phyloP scores from a whole-genome alignment of 2,329 filamentous ascomycete species.

The Claviceps sp. region DNA sequence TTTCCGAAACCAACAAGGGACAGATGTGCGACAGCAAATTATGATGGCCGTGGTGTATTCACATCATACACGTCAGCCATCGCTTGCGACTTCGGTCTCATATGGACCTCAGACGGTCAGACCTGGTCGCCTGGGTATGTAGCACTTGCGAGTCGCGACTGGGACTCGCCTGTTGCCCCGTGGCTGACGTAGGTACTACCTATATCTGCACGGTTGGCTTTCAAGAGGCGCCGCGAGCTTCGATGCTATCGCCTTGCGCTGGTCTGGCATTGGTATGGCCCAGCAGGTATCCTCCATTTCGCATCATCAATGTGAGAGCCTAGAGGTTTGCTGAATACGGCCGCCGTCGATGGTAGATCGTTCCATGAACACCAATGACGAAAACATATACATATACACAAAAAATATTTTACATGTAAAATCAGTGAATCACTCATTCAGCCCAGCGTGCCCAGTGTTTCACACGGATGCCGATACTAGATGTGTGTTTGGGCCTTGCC shows the following conservation, averaged over 20 bases:
- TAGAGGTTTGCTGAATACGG: conserved; percentile 37
- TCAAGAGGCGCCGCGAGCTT: conserved; percentile 16
- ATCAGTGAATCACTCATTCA: no score
- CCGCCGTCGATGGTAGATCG: conserved; percentile 43
- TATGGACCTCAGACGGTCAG: no score
- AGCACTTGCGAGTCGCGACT: no score
- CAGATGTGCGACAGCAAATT: no score
- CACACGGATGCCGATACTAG: neutral
- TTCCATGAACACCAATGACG: conserved; percentile 39
- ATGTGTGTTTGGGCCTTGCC: neutral
- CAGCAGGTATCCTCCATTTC: conserved; percentile 37
- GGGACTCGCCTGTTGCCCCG: no score
- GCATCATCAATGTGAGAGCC: conserved; percentile 45
- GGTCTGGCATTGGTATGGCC: conserved; percentile 49
- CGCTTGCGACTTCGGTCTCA: no score
- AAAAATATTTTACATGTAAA: neutral
- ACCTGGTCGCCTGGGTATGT: no score
- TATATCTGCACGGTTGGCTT: no score
- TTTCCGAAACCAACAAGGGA: no score
- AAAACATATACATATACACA: neutral
- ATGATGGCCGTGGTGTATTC: no score
- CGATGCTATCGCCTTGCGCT: conserved; percentile 31
- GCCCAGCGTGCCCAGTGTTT: neutral
- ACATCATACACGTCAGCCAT: no score
- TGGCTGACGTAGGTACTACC: no score